These are phyloP conservation scores for Sugiyamaella xylanicola DNA, from an alignment of 1,139 yeast genomes.

Conservation along the genomic window DNA sequence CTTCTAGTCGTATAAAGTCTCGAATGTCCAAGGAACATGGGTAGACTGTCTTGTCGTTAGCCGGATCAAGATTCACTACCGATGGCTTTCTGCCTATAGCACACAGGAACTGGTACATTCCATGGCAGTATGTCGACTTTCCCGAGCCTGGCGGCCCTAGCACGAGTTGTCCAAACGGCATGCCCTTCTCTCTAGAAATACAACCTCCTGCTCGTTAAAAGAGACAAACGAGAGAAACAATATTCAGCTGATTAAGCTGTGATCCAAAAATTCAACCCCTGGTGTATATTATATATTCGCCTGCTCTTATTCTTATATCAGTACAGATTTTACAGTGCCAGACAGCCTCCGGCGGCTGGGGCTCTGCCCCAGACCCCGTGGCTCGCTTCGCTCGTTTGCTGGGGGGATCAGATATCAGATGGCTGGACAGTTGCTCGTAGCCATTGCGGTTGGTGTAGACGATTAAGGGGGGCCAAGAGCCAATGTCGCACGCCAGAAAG, in stretches of 20 bases:
- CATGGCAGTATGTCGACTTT: constrained; percentile 91
- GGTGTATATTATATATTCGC: neutral
- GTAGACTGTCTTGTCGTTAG: constrained; percentile 81
- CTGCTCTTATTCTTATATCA: neutral
- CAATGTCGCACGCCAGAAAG: too few species aligned
- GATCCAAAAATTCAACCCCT: neutral
- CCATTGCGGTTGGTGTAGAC: too few species aligned
- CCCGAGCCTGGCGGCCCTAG: constrained; percentile 99
- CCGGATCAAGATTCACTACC: constrained; percentile 89
- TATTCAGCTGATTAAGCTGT: neutral
- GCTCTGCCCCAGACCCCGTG: neutral
- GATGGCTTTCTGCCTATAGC: constrained; percentile 91
- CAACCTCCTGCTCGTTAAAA: too few species aligned
- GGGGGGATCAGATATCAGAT: too few species aligned
- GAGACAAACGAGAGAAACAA: too few species aligned
- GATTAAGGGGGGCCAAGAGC: too few species aligned
- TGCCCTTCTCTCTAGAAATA: too few species aligned
- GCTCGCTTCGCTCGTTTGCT: neutral
- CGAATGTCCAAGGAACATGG: constrained; percentile 86
- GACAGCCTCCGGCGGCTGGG: neutral
- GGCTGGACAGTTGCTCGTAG: too few species aligned
- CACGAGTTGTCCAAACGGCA: constrained; percentile 81
- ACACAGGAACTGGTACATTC: constrained; percentile 84
- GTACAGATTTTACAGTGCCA: too few species aligned
- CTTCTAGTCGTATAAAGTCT: constrained; percentile 84